phyloP scores from a whole-genome alignment of 208 protist species.

The Wallacemonas sp. region DNA sequence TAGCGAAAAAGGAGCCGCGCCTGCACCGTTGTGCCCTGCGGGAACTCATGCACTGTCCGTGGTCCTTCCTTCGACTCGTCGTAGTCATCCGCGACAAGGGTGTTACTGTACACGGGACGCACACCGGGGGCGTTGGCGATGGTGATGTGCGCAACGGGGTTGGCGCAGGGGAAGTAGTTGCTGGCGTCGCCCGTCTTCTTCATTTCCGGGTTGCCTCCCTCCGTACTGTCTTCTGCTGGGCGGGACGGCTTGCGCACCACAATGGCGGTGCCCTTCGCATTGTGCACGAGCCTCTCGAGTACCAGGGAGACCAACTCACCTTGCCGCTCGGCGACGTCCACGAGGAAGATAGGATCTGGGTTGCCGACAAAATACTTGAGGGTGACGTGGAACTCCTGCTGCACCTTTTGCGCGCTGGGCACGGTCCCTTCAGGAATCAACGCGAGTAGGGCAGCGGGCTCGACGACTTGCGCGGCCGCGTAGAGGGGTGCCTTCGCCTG shows the following conservation, averaged over 20 bases:
- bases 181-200: slow-evolving; percentile 13
- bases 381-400: slow-evolving; percentile 37
- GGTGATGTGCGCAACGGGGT: slow-evolving; percentile 54
- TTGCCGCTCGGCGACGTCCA: slow-evolving; percentile 19
- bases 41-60: slow-evolving; percentile 9
- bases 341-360: slow-evolving; percentile 29
- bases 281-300: slow-evolving; percentile 32
- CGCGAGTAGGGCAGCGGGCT: slow-evolving; percentile 1
- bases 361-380: slow-evolving; percentile 43
- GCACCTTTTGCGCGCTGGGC: slow-evolving; percentile 16
- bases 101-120: slow-evolving; percentile 64
- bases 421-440: slow-evolving; percentile 6
- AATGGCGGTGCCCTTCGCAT: slow-evolving; percentile 37
- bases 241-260: slow-evolving; percentile 9
- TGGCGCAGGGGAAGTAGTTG: slow-evolving; percentile 38
- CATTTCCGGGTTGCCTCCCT: neutral
- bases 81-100: slow-evolving; percentile 31
- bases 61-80: slow-evolving; percentile 8
- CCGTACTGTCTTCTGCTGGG: neutral
- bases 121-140: slow-evolving; percentile 41
- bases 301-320: slow-evolving; percentile 32
- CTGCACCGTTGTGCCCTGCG: slow-evolving; percentile 10
- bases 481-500: slow-evolving; percentile 18
- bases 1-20: slow-evolving; percentile 18
- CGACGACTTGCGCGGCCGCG: slow-evolving; percentile 14